Base-by-base conservation (phyloP, 768 basidiomycete genomes). In the Baorangia bicolor region DNA sequence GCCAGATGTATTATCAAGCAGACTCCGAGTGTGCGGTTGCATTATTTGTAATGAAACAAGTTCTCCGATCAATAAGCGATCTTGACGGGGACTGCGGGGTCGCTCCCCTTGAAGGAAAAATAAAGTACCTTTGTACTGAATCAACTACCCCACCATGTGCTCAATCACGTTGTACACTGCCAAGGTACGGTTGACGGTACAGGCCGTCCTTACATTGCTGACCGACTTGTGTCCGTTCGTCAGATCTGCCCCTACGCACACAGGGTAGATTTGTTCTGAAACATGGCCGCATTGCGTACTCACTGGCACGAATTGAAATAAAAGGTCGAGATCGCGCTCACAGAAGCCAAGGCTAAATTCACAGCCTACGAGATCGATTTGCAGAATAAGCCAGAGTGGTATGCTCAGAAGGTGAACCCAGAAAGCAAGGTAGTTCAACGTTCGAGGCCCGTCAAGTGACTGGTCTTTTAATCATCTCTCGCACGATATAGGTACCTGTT, bases 341-440 rank as follows among this genome's bases (percentile, higher is more conserved):
- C 76, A 13, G 86, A 88, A 60, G 77, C 80, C 2, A 74, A 77
- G 6, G 74, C 80, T 4, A 60, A 75, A 2, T 82, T 73, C 65
- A 81, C 74, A 21, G 67, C 76, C 14, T 85, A 74, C 57, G 79
- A 86, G 58, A 80, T 89, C 44, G 83, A 87, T 60, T 69, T 89
- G 13, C 46, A 54, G 59, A 83, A 85, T 73, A 89, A 88, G 71
- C 86, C 86, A 1, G 82, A 79, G 48, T 87, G 86, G 86, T 87
- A 85, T 64, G 80, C 80, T 0, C 77, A 79, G 0, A 78, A 82
- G 55, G 79, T 89, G 37, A 89, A 88, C 69, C 82, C 82, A 1
- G 84, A 79, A 0, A 80, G 81, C 72, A 88, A 87, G 78, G 86
- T 84, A 61, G 16, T 18, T 18, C 2, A 8, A 33, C n/a, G 5